phyloP scores from a whole-genome alignment of 129 eudicot genomes.

The Lactuca saligna region DNA sequence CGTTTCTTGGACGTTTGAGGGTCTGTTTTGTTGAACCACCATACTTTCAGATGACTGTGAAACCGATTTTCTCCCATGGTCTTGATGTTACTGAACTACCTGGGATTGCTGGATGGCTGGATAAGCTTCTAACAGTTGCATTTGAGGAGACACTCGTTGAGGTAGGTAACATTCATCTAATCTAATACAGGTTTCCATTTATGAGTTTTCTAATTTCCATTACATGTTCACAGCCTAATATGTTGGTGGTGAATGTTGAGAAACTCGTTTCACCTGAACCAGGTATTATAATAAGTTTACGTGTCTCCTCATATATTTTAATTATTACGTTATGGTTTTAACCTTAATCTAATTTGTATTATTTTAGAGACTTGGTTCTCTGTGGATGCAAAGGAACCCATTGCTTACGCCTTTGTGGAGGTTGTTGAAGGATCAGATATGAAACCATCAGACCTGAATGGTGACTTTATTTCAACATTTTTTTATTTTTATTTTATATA shows the following conservation, averaged over 20 bases:
- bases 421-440: conserved; percentile 79
- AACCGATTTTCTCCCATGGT: conserved; percentile 88
- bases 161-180: conserved; percentile 65
- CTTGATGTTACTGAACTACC: conserved; percentile 94
- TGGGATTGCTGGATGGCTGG: conserved; percentile 99
- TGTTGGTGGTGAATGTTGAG: conserved; percentile 94
- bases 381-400: conserved; percentile 84
- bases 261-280: conserved; percentile 70
- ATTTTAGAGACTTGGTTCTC: conserved; percentile 73
- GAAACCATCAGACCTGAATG: conserved; percentile 88
- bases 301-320: too few relatives aligned
- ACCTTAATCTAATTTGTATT: conserved; percentile 5
- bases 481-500: background rate
- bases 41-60: conserved; percentile 94
- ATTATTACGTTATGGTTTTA: background rate
- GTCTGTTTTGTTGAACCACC: conserved; percentile 94
- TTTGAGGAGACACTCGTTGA: conserved; percentile 90
- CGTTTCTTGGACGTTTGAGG: conserved; percentile 85
- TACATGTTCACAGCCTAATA: conserved; percentile 75
- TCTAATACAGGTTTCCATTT: too few relatives aligned
- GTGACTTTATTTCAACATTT: conserved; percentile 39
- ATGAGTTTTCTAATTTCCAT: conserved; percentile 12
- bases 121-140: conserved; percentile 74
- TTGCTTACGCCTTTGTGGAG: conserved; percentile 74
- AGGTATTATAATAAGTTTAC: conserved; percentile 55